Evolutionary conservation across 495 filamentous ascomycete genomes (phyloP), one percentile per base, ranked within the genome.

Genomic region (Neurospora sp.): DNA sequence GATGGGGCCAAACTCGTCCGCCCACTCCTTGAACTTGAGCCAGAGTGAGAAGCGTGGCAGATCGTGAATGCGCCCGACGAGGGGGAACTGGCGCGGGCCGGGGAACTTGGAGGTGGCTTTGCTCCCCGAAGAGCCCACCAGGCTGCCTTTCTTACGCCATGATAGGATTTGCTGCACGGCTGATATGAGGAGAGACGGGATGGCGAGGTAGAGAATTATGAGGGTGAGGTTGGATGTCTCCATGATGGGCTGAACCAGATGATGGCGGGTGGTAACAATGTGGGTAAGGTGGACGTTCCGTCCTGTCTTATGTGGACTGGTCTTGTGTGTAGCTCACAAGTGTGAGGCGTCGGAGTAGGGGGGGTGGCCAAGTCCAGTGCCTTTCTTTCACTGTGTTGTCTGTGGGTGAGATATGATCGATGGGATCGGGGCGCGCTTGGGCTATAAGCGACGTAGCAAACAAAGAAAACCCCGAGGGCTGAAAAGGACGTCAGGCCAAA

Each of bases 21-120:
- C 84, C 87, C 87, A 88, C 75, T 88, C 85, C 75, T 86, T 85
- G 81, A 88, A 88, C 78, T 88, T 87, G 70, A 85, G 76, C 86
- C 86, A 88, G 71, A 84, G 79, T 71, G 80, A 78, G 69, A 86
- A 85, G n/a, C 84, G 79, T 11, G 85, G 80, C 0, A 88, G 70
- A 69, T 88, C 86, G 40, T 86, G 84, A 14, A 88, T 77, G 62
- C 85, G 83, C 38, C 86, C 86, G 44, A 88, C 76, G 44, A 88
- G 73, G 69, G 85, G 86, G 69, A 81, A 84, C 74, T 84, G 84
- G 70, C 79, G 79, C 14, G 84, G 84, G 2, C 84, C 84, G 2
- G 84, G 84, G 48, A 86, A 81, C 72, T 62, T 62, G n/a, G n/a
- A n/a, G 14, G 27, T 62, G 27, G 27, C 27, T 62, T 62, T 62